A percentile compares a stretch with the other conserved stretches of the same genome.
Evolutionary conservation across 257 asterid genomes (phyloP).

Genomic region (Sherardia arvensis): DNA sequence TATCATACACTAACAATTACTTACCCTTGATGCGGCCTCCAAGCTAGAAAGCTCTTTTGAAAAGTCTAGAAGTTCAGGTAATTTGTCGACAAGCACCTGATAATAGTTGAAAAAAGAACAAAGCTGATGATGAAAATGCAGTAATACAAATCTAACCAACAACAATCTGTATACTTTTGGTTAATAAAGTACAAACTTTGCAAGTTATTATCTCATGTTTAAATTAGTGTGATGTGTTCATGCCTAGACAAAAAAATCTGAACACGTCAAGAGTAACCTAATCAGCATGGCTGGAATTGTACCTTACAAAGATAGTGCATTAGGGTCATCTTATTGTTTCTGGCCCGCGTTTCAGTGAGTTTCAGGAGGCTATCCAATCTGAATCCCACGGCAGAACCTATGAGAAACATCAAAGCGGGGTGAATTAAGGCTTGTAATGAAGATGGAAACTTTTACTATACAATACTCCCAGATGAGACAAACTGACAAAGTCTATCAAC

Average conservation of each 20-base stretch:
- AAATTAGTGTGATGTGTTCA: background rate
- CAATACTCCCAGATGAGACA: background rate
- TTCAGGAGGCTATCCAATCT: constrained; percentile 92
- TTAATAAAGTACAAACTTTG: background rate
- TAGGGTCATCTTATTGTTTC: constrained; percentile 90
- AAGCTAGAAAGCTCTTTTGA: constrained; percentile 76
- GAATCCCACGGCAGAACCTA: constrained; percentile 94
- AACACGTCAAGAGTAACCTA: background rate
- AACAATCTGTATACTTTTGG: background rate
- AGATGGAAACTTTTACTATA: background rate
- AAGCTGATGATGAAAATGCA: background rate
- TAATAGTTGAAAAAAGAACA: constrained; percentile 5
- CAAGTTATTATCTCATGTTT: no score
- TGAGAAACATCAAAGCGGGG: constrained; percentile 14
- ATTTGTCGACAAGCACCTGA: constrained; percentile 79
- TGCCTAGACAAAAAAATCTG: constrained; percentile 1
- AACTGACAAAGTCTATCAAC: background rate
- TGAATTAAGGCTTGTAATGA: background rate
- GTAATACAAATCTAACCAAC: background rate
- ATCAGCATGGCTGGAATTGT: background rate
- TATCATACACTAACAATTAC: background rate
- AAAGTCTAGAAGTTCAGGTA: constrained; percentile 86
- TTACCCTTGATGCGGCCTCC: constrained; percentile 76
- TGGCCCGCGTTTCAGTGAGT: constrained; percentile 91
- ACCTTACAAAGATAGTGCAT: constrained; percentile 99